Base-by-base conservation (phyloP, 2,329 filamentous ascomycete species). In the Fusarium tjaetaba region DNA sequence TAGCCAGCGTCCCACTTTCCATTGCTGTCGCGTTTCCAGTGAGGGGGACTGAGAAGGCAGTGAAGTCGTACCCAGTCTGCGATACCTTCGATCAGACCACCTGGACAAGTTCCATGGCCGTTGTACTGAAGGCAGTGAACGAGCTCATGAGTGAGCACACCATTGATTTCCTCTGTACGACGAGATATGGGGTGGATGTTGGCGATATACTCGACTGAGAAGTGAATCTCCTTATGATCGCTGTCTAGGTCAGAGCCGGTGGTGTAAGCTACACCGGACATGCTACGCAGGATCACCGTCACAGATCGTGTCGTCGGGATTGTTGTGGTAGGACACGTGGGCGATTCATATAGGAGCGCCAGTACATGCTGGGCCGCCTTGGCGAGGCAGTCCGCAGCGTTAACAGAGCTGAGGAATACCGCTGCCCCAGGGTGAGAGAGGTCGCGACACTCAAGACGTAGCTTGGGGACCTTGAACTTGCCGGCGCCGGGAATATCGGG, bases 121-220 rank as follows among this genome's bases (percentile, higher is more conserved):
- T 94, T 92, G 82, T 94, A 93, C 82, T 98, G 96, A 84, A 93
- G 97, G 83, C 95, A 98, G 84, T 98, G 96, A 20, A 98, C 96
- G 70, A 98, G 91, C 83, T 98, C 96, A 80, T 98, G 96, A 4
- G 93, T 92, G 26, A 98, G 82, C 2, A 98, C 95, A 45, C 96
- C 96, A 24, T 89, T 84, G 67, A 98, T 90, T 84, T 98, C 94
- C 43, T 87, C 77, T 30, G 80, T 72, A 18, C 84, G 82, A 55
- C 87, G 86, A 16, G 82, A 75, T 1, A 81, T 55, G 1, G 86
- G 77, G 39, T 78, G 63, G 71, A 90, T 85, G 51, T 79, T 76
- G 48, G 84, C 78, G 75, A 97, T 90, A 84, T 98, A 97, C 52
- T 87, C 84, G 3, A 96, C 89, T 22, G 91, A 95, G 82, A 98